A percentile compares a stretch with the other conserved stretches of the same genome.
phyloP scores from a whole-genome alignment of 257 asterid species.

The Solanum tarijense region DNA sequence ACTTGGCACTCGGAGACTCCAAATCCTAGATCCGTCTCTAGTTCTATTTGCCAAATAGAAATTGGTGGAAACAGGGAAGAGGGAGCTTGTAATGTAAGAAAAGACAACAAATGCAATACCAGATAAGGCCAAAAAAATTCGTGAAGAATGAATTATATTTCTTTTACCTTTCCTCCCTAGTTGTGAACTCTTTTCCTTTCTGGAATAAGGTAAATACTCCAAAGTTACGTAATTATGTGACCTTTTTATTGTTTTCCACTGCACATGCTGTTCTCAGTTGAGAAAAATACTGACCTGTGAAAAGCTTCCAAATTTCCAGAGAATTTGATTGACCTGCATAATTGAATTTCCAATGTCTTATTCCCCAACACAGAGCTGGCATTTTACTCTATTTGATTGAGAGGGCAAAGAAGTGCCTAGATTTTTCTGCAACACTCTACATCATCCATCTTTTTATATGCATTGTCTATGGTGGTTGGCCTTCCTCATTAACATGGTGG shows the following conservation, averaged over 20 bases:
- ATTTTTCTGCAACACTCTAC: constrained; percentile 79
- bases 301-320: neutral
- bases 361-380: constrained; percentile 57
- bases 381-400: constrained; percentile 58
- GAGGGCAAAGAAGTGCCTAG: constrained; percentile 93
- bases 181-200: neutral
- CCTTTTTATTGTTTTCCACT: neutral
- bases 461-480: constrained; percentile 87
- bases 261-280: neutral
- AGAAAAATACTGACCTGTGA: neutral
- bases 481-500: constrained; percentile 92
- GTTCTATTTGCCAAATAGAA: neutral
- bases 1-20: neutral
- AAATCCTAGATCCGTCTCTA: neutral
- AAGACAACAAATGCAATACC: neutral
- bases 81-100: neutral
- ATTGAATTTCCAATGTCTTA: neutral
- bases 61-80: neutral
- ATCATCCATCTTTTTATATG: constrained; percentile 73
- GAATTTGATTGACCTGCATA: constrained; percentile 6
- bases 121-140: neutral
- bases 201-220: neutral
- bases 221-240: neutral
- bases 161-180: neutral
- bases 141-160: neutral